These are phyloP conservation scores for Apostasia ramifera DNA, from an alignment of 106 monocot genomes.

Conservation along the genomic window DNA sequence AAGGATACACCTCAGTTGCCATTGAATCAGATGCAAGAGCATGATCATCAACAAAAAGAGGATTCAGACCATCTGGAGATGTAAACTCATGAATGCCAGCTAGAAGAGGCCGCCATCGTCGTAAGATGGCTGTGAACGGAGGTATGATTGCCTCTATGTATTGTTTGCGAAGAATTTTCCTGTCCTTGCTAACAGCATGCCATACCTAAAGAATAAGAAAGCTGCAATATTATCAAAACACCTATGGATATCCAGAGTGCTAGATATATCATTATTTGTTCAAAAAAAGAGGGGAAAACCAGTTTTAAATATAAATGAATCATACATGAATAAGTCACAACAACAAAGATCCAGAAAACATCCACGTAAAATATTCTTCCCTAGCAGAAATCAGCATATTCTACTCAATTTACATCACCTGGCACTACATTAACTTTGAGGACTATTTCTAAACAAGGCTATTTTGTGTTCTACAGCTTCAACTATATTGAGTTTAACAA, in stretches of 20 bases:
- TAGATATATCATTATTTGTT: too few relatives aligned
- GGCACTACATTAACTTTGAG: too few relatives aligned
- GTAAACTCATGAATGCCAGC: constrained; percentile 98
- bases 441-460: too few relatives aligned
- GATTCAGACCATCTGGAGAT: constrained; percentile 91
- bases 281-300: too few relatives aligned
- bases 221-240: background rate
- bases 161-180: constrained; percentile 73
- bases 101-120: constrained; percentile 92
- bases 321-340: too few relatives aligned
- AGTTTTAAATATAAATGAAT: too few relatives aligned
- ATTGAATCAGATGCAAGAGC: constrained; percentile 83
- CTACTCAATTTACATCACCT: too few relatives aligned
- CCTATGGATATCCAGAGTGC: background rate
- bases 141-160: constrained; percentile 89
- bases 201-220: constrained; percentile 59
- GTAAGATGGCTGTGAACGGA: constrained; percentile 82
- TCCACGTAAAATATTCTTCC: too few relatives aligned
- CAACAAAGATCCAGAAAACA: too few relatives aligned
- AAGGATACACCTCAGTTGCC: constrained; percentile 62
- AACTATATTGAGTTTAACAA: too few relatives aligned
- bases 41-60: constrained; percentile 83
- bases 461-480: too few relatives aligned
- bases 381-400: too few relatives aligned
- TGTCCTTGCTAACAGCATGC: constrained; percentile 85